These are phyloP conservation scores for Pseudonectria buxi DNA, from an alignment of 2,329 filamentous ascomycete species.

Conservation along the genomic window DNA sequence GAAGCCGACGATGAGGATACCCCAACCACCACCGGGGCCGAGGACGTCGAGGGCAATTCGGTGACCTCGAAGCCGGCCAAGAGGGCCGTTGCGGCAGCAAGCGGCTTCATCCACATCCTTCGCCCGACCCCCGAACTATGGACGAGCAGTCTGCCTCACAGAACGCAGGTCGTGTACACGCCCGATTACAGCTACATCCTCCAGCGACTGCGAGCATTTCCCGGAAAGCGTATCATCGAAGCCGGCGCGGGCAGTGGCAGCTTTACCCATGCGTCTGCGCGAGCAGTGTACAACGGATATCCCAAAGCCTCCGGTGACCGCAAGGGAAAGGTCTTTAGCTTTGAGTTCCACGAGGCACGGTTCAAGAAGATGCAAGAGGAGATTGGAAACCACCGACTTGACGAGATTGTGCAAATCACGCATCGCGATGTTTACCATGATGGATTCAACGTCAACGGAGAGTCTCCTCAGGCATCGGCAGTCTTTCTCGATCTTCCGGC, in stretches of 20 bases:
- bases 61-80: conserved; percentile 33
- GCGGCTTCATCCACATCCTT: conserved; percentile 72
- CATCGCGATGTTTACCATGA: conserved; percentile 73
- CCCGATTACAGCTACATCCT: conserved; percentile 82
- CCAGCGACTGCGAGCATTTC: conserved; percentile 66
- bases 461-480: conserved; percentile 58
- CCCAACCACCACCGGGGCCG: conserved; percentile 26
- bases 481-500: conserved; percentile 77
- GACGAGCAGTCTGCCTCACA: conserved; percentile 72
- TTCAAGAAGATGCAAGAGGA: conserved; percentile 64
- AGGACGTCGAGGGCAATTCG: conserved; percentile 26
- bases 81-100: conserved; percentile 46
- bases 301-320: conserved; percentile 37
- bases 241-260: conserved; percentile 77
- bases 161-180: conserved; percentile 82
- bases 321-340: conserved; percentile 70
- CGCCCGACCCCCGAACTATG: conserved; percentile 76
- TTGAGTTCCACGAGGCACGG: conserved; percentile 71
- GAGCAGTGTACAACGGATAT: conserved; percentile 70
- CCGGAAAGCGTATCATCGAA: conserved; percentile 68
- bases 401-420: conserved; percentile 61
- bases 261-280: conserved; percentile 72
- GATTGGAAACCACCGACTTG: conserved; percentile 59
- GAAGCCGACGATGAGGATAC: conserved; percentile 39
- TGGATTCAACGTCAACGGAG: conserved; percentile 59